These are phyloP conservation scores for Cucurbitaria berberidis DNA, from an alignment of 2,329 filamentous ascomycete genomes.

Conservation along the genomic window DNA sequence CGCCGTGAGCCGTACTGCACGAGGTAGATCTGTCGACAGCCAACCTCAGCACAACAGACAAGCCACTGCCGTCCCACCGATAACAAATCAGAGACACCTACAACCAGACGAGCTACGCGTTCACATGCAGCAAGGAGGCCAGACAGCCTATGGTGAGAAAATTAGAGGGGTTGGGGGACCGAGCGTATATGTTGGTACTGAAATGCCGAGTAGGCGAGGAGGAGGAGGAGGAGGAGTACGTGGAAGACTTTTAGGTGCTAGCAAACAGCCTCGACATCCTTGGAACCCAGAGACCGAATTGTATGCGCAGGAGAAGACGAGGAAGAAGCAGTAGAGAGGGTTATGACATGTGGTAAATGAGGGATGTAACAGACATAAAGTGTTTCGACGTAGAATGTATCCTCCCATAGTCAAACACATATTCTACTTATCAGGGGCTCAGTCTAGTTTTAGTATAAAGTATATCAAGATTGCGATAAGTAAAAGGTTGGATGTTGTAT, in stretches of 20 bases:
- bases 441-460: too few relatives aligned
- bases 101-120: background rate
- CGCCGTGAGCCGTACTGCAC: background rate
- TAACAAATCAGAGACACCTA: background rate
- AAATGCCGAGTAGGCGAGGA: background rate
- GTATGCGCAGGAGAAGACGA: background rate
- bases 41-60: background rate
- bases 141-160: background rate
- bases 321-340: background rate
- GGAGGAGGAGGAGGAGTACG: background rate
- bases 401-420: too few relatives aligned
- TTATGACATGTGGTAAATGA: background rate
- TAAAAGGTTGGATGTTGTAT: too few relatives aligned
- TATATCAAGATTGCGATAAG: too few relatives aligned
- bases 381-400: too few relatives aligned
- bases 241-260: background rate
- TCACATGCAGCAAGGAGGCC: background rate
- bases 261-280: background rate
- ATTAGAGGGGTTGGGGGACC: background rate
- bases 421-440: too few relatives aligned
- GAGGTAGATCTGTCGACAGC: background rate
- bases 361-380: too few relatives aligned
- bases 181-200: background rate
- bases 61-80: background rate
- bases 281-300: background rate